Conservation (phyloP, 805 yeast species). For the Allodekkera sacchari region DNA sequence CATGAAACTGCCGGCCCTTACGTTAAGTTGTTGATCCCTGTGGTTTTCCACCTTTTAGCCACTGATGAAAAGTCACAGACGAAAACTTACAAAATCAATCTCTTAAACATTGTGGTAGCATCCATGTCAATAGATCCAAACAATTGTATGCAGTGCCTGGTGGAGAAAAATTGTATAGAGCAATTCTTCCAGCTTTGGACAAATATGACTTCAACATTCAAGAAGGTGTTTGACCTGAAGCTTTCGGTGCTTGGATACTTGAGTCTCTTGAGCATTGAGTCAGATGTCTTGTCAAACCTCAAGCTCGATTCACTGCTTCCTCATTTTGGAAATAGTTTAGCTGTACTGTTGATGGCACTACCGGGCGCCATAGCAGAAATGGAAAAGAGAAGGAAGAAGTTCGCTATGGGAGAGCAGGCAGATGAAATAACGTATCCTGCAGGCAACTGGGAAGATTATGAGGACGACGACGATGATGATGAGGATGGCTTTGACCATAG, state of each 20-base stretch:
- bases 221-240: constrained; percentile 76
- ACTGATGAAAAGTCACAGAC: constrained; percentile 24
- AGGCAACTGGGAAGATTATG: constrained; percentile 14
- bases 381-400: constrained; percentile 56
- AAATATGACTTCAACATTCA: constrained; percentile 41
- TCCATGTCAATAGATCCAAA: constrained; percentile 55
- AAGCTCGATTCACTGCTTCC: constrained; percentile 30
- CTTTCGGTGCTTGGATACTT: constrained; percentile 62
- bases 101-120: constrained; percentile 57
- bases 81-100: constrained; percentile 28
- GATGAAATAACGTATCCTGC: constrained; percentile 7
- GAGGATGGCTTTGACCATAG: constrained; percentile 19
- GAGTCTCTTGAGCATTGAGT: constrained; percentile 31
- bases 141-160: constrained; percentile 42
- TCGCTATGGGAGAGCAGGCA: constrained; percentile 25
- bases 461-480: constrained; percentile 17
- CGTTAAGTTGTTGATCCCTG: constrained; percentile 37
- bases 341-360: constrained; percentile 44
- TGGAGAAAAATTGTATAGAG: constrained; percentile 34
- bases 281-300: constrained; percentile 11
- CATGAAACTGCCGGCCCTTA: constrained; percentile 32
- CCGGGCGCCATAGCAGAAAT: constrained; percentile 66
- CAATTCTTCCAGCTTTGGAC: constrained; percentile 64
- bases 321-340: constrained; percentile 43
- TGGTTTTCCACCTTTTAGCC: constrained; percentile 31